A percentile compares a stretch with the other conserved stretches of the same genome.
phyloP scores from a whole-genome alignment of 2,329 filamentous ascomycete species.

The Aspergillus sp. region DNA sequence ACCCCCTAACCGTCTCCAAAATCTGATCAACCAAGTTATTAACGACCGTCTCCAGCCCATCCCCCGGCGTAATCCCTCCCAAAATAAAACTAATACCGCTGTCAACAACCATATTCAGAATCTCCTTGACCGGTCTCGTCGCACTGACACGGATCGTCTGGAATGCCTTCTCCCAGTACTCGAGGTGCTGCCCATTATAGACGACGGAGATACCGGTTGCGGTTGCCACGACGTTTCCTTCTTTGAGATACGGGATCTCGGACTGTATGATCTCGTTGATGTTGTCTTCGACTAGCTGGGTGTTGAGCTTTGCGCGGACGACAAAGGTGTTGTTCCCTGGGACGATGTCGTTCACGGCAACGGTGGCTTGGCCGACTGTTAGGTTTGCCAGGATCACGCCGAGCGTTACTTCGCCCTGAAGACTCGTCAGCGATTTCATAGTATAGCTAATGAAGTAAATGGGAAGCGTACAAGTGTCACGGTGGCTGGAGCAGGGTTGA shows the following conservation, averaged over 20 bases:
- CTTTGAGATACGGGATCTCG: conserved; percentile 1
- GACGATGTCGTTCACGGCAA: conserved; percentile 1
- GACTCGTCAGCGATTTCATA: neutral
- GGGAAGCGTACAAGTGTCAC: conserved; percentile 1
- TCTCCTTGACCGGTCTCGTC: conserved; percentile 1
- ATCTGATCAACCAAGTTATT: neutral
- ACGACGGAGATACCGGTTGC: conserved; percentile 6
- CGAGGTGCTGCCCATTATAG: conserved; percentile 4
- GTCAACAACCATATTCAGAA: neutral
- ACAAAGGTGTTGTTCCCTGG: conserved; percentile 9
- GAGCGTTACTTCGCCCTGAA: conserved; percentile 8
- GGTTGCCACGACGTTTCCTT: neutral
- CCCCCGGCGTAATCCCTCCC: neutral
- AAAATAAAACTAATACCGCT: neutral
- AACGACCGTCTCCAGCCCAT: neutral
- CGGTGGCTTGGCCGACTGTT: conserved; percentile 1
- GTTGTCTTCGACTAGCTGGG: neutral
- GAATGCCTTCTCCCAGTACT: conserved; percentile 10
- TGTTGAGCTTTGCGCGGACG: neutral
- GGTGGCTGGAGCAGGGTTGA: conserved; percentile 2
- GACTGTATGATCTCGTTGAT: neutral
- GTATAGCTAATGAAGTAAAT: neutral
- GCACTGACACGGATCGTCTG: neutral
- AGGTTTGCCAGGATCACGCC: conserved; percentile 1
- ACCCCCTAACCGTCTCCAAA: neutral